phyloP scores from a whole-genome alignment of 768 basidiomycete genomes.

The Boletus reticuloceps region DNA sequence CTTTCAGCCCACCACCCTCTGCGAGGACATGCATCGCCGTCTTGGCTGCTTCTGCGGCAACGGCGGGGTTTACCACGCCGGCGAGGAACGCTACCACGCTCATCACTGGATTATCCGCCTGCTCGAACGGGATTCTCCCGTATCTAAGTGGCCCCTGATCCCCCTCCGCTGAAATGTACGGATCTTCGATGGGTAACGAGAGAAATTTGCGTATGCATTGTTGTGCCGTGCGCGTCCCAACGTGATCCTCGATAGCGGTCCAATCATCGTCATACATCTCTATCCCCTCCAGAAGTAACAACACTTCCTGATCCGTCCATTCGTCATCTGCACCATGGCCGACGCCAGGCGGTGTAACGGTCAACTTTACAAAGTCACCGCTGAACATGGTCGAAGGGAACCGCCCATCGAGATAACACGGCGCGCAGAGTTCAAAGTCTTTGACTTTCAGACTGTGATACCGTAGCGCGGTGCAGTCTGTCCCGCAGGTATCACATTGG shows the following conservation, averaged over 20 bases:
- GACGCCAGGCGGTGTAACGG: slow-evolving; percentile 35
- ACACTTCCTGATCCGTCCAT: slow-evolving; percentile 90
- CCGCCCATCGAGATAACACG: slow-evolving; percentile 94
- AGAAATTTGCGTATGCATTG: slow-evolving; percentile 96
- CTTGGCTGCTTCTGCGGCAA: slow-evolving; percentile 93
- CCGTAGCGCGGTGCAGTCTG: slow-evolving; percentile 83
- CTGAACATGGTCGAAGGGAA: slow-evolving; percentile 97
- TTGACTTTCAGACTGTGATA: slow-evolving; percentile 95
- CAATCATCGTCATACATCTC: slow-evolving; percentile 99
- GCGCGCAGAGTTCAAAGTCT: slow-evolving; percentile 84
- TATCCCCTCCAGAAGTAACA: slow-evolving; percentile 89
- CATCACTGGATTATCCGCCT: slow-evolving; percentile 97
- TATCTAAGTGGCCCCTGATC: slow-evolving; percentile 75
- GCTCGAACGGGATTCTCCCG: slow-evolving; percentile 84
- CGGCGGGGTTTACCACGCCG: slow-evolving; percentile 83
- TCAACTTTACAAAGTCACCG: slow-evolving; percentile 93
- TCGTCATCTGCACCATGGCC: slow-evolving; percentile 50
- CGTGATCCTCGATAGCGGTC: slow-evolving; percentile 89
- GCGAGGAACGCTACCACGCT: slow-evolving; percentile 97
- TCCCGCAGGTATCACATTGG: slow-evolving; percentile 92
- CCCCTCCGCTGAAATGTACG: slow-evolving; percentile 77
- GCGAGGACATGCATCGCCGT: slow-evolving; percentile 81
- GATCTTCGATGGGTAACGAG: slow-evolving; percentile 94
- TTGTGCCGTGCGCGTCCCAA: slow-evolving; percentile 86
- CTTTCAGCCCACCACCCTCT: slow-evolving; percentile 50